Evolutionary conservation across 2,329 filamentous ascomycete genomes (phyloP).

Genomic region (Neopestalotiopsis sp.): DNA sequence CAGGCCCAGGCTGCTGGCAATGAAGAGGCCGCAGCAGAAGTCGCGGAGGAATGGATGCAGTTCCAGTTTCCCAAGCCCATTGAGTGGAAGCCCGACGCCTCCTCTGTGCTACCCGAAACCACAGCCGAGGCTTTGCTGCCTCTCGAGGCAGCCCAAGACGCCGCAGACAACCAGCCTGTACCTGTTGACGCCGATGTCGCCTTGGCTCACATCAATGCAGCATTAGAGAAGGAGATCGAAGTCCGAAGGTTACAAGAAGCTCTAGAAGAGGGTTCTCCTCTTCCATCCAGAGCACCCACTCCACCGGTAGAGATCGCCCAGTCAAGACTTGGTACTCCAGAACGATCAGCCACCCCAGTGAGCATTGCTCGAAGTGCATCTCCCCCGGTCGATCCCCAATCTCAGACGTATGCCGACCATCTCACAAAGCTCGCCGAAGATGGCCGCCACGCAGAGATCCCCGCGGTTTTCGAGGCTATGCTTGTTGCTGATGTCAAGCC

Average conservation of each 20-base stretch:
- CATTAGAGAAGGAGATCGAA: slow-evolving; percentile 79
- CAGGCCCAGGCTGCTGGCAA: slow-evolving; percentile 53
- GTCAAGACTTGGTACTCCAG: slow-evolving; percentile 48
- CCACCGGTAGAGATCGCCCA: slow-evolving; percentile 45
- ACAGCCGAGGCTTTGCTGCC: slow-evolving; percentile 55
- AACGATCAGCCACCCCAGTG: slow-evolving; percentile 47
- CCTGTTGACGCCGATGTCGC: slow-evolving; percentile 60
- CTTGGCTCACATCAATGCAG: slow-evolving; percentile 84
- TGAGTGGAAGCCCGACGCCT: slow-evolving; percentile 78
- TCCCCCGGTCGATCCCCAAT: slow-evolving; percentile 67
- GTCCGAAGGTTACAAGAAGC: slow-evolving; percentile 52
- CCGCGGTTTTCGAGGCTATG: slow-evolving; percentile 89
- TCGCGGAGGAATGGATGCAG: slow-evolving; percentile 87
- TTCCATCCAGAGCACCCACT: slow-evolving; percentile 42
- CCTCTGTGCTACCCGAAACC: slow-evolving; percentile 60
- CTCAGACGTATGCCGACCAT: slow-evolving; percentile 76
- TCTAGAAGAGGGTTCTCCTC: slow-evolving; percentile 42
- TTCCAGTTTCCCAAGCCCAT: slow-evolving; percentile 88
- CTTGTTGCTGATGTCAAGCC: slow-evolving; percentile 82
- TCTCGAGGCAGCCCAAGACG: slow-evolving; percentile 33
- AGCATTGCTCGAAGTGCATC: slow-evolving; percentile 62
- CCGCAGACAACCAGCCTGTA: slow-evolving; percentile 42
- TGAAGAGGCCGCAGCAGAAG: slow-evolving; percentile 47
- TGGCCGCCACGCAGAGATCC: slow-evolving; percentile 84
- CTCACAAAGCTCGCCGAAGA: slow-evolving; percentile 75